Base-by-base conservation (phyloP, 441 rosid genomes). In the Adansonia grandidieri region DNA sequence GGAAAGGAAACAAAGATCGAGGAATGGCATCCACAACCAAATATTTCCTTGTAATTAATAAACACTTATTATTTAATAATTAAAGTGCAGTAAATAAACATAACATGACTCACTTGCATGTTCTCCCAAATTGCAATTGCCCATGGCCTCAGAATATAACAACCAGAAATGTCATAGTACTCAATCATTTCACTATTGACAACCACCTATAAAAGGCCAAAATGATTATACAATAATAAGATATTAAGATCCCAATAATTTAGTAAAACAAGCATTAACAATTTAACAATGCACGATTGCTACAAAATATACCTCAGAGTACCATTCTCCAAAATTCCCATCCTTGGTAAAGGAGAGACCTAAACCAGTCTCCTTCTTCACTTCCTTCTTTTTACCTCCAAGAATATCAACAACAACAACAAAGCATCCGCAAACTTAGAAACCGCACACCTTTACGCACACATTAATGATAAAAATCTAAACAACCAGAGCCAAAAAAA, bases 61-160 rank as follows among this genome's bases (percentile, higher is more conserved):
- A 75, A 45, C 10, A 45, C 48, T 28, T 45, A 9, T 54, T 28
- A 32, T 44, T 51, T 58, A 45, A 14, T 9, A 67, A 0, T 2
- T n/a, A 76, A 73, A 70, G 9, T 17, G 61, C 9, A 82, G 48
- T 5, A 71, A 57, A 69, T 40, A 58, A 67, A 61, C 62, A 69
- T 37, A 56, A 47, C 67, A 75, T 0, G 68, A 88, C 97, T 88
- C 80, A 93, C 98, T 37, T 93, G 98, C 97, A 96, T 89, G 84
- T 77, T 86, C 86, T 96, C 97, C 99, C 99, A 94, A 85, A 96
- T 91, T 11, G 93, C 77, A 94, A 96, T 94, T 56, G 99, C 86
- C 97, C 98, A 96, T 71, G 98, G 98, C 91, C 98, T 88, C 81
- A 96, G 88, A 75, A 94, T 93, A 76, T 96, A 96, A 83, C 98